Percentiles rank a stretch among this genome's conserved stretches.
Conservation (phyloP, 441 rosid genomes). For the Gossypium davidsonii region DNA sequence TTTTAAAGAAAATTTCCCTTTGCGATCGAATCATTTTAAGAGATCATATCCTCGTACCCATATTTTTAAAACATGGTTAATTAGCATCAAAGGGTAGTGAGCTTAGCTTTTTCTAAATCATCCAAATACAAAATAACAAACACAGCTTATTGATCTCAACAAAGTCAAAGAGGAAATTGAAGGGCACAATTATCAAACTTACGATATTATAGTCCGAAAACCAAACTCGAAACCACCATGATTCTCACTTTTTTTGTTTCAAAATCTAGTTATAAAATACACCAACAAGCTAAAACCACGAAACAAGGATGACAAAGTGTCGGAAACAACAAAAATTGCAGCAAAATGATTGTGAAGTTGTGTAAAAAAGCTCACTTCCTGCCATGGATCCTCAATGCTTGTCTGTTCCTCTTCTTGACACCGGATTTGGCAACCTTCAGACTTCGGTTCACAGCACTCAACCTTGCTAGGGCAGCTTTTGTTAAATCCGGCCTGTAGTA, state of each 20-base stretch:
- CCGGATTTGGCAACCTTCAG: constrained; percentile 81
- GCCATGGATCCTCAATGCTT: constrained; percentile 31
- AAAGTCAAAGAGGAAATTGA: neutral
- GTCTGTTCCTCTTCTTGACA: constrained; percentile 82
- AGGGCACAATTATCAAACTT: neutral
- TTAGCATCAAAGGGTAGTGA: neutral
- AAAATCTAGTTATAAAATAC: constrained; percentile 1
- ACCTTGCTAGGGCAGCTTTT: constrained; percentile 91
- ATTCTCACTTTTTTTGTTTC: neutral
- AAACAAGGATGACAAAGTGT: neutral
- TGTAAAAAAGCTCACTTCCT: constrained; percentile 27
- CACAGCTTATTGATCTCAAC: no score
- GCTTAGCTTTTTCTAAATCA: neutral
- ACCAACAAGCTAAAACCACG: neutral
- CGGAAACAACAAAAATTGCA: neutral
- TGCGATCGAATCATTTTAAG: no score
- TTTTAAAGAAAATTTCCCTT: no score
- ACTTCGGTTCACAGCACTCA: constrained; percentile 69
- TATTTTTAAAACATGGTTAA: neutral
- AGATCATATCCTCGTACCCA: no score
- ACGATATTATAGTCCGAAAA: neutral
- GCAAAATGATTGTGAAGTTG: neutral
- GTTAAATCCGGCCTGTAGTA: constrained; percentile 86
- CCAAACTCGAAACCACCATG: neutral
- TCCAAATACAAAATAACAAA: no score